These are phyloP conservation scores for Corylus americana DNA, from an alignment of 306 rosid genomes.

Conservation along the genomic window DNA sequence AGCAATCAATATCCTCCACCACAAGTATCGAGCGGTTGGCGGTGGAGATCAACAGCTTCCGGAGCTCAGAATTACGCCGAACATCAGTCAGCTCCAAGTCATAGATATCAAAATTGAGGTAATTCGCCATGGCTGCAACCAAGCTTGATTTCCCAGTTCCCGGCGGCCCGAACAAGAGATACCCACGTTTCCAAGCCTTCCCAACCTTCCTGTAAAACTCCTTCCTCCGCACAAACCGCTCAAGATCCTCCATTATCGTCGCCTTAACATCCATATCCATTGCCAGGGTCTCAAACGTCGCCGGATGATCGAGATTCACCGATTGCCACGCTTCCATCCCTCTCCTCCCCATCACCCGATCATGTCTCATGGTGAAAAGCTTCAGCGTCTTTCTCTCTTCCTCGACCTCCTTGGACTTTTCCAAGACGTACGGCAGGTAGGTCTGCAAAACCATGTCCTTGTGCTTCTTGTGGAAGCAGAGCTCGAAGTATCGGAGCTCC, in stretches of 20 bases:
- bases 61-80: conserved; percentile 25
- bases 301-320: conserved; percentile 21
- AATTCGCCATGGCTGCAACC: conserved; percentile 39
- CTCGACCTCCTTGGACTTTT: conserved; percentile 11
- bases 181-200: conserved; percentile 38
- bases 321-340: conserved; percentile 12
- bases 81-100: conserved; percentile 28
- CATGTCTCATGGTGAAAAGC: conserved; percentile 6
- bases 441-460: conserved; percentile 8
- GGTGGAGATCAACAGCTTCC: conserved; percentile 23
- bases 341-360: neutral
- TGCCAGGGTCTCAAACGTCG: conserved; percentile 32
- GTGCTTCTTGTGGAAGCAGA: conserved; percentile 27
- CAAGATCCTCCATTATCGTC: conserved; percentile 27
- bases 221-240: conserved; percentile 27
- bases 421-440: conserved; percentile 25
- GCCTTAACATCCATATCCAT: conserved; percentile 27
- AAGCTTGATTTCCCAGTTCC: conserved; percentile 36
- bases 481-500: conserved; percentile 12
- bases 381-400: conserved; percentile 22
- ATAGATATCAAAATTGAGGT: conserved; percentile 32
- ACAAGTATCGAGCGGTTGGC: conserved; percentile 29
- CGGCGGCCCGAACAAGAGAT: conserved; percentile 34
- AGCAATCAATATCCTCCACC: conserved; percentile 36
- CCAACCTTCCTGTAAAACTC: conserved; percentile 33